phyloP scores from a whole-genome alignment of 73 alveolate species.

The Tetrahymena malaccensis region DNA sequence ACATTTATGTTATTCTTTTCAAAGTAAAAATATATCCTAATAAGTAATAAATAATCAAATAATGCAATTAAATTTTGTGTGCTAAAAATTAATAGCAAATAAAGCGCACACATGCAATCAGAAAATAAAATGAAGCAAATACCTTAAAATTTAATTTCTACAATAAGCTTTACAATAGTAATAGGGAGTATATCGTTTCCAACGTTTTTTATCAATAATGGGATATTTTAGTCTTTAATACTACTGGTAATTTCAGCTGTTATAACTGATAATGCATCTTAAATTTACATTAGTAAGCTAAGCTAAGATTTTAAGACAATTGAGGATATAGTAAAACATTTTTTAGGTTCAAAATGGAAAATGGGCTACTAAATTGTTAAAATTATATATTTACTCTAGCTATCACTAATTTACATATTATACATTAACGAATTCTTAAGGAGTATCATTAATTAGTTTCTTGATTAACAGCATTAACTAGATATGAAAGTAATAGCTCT shows the following conservation, averaged over 20 bases:
- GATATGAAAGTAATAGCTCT: background rate
- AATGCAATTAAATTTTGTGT: no score
- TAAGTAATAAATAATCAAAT: no score
- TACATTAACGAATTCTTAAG: background rate
- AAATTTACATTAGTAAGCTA: background rate
- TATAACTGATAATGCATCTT: background rate
- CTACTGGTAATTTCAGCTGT: background rate
- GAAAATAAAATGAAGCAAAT: background rate
- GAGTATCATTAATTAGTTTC: background rate
- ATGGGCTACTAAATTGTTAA: background rate
- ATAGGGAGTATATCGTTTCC: background rate
- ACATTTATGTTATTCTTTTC: background rate
- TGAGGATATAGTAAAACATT: background rate
- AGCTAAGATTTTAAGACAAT: background rate
- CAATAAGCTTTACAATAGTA: background rate
- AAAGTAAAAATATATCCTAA: background rate
- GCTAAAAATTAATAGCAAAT: background rate
- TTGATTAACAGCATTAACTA: background rate
- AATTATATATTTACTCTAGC: background rate
- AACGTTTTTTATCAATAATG: background rate
- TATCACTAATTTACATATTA: background rate
- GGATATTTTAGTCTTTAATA: background rate
- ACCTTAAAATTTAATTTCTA: background rate
- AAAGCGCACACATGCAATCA: background rate
- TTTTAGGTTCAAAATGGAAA: background rate